These are phyloP conservation scores for Solanum bulbocastanum DNA, from an alignment of 257 asterid species.

Conservation along the genomic window DNA sequence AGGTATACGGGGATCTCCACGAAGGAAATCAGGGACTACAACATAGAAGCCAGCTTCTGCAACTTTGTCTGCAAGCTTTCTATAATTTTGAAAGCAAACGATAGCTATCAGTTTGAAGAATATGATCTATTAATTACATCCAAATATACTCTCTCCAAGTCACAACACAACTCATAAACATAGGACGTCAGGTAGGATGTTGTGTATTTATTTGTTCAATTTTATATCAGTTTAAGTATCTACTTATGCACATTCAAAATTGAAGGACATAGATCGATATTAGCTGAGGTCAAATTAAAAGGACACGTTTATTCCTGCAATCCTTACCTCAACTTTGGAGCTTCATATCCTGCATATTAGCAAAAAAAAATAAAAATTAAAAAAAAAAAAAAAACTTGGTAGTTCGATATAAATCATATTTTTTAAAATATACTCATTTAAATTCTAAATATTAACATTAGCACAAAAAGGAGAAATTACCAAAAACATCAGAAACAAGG, in stretches of 20 bases:
- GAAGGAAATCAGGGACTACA: slow-evolving; percentile 53
- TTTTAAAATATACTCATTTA: no score
- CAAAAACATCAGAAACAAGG: slow-evolving; percentile 44
- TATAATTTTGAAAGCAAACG: not conserved
- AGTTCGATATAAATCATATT: no score
- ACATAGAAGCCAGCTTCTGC: slow-evolving; percentile 51
- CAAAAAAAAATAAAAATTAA: not conserved
- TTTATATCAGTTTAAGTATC: no score
- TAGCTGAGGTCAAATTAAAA: no score
- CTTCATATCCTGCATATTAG: slow-evolving; percentile 47
- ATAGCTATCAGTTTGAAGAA: not conserved
- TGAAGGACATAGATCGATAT: no score
- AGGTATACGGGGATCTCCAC: slow-evolving; percentile 36
- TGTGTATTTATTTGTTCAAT: no score
- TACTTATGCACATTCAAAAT: no score
- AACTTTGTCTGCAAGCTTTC: slow-evolving; percentile 63
- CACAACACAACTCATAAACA: no score
- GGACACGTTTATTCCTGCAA: not conserved
- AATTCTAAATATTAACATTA: no score
- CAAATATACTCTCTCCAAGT: not conserved
- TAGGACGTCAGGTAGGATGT: no score
- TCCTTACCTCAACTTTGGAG: slow-evolving; percentile 50
- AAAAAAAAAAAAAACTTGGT: not conserved
- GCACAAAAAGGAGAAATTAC: slow-evolving; percentile 13
- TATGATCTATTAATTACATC: not conserved